phyloP scores from a whole-genome alignment of 1,139 yeast species.

The Pichia sp. region DNA sequence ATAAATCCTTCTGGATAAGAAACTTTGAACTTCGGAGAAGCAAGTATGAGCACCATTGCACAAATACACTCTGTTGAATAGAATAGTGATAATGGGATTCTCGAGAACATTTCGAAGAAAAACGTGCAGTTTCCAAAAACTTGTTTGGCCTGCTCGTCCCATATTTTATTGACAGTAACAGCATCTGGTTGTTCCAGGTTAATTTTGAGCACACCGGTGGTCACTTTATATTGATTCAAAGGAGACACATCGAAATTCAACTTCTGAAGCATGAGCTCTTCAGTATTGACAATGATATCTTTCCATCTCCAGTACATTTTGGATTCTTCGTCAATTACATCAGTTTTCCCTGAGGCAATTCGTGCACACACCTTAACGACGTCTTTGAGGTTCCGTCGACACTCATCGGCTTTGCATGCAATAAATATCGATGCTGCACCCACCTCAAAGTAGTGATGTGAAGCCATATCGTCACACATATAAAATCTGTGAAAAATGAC shows the following conservation, averaged over 20 bases:
- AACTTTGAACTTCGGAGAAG: slow-evolving; percentile 16
- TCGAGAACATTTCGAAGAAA: slow-evolving; percentile 21
- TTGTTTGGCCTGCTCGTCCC: slow-evolving; percentile 16
- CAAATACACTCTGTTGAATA: slow-evolving; percentile 18
- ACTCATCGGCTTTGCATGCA: slow-evolving; percentile 47
- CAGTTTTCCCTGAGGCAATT: slow-evolving; percentile 34
- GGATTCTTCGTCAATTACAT: slow-evolving; percentile 37
- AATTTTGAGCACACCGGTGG: slow-evolving; percentile 17
- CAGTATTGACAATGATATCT: slow-evolving; percentile 36
- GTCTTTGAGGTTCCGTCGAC: slow-evolving; percentile 39
- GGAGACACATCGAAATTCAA: slow-evolving; percentile 44
- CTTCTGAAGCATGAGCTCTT: slow-evolving; percentile 39
- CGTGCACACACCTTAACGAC: slow-evolving; percentile 40
- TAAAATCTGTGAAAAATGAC: slow-evolving; percentile 44
- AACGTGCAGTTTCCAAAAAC: slow-evolving; percentile 21
- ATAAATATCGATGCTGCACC: slow-evolving; percentile 44
- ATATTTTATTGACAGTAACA: slow-evolving; percentile 7
- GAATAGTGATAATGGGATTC: slow-evolving; percentile 24
- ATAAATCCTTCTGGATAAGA: slow-evolving; percentile 16
- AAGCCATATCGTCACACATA: slow-evolving; percentile 34
- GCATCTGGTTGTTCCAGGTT: slow-evolving; percentile 4
- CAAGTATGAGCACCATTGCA: slow-evolving; percentile 20
- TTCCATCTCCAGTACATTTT: slow-evolving; percentile 47
- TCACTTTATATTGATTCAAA: slow-evolving; percentile 34
- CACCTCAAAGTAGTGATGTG: slow-evolving; percentile 35